Percentiles rank a stretch among this genome's conserved stretches.
Evolutionary conservation across 208 protist species (phyloP).

Genomic region (Trypanosoma congolense): DNA sequence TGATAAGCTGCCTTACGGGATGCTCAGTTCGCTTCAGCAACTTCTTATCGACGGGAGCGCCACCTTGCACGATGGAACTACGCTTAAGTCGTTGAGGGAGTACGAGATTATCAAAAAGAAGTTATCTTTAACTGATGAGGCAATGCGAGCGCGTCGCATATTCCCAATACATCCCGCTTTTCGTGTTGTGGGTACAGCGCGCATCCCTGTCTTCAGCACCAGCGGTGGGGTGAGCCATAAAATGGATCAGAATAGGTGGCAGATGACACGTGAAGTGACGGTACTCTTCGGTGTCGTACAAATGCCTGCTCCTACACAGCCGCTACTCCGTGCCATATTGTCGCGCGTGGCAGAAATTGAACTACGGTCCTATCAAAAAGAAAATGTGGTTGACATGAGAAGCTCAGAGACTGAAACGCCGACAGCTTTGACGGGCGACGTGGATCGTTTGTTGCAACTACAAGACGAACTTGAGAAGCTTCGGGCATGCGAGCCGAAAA

Average conservation of each 20-base stretch:
- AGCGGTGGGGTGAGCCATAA: constrained; percentile 12
- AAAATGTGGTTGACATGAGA: not conserved
- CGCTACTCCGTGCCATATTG: constrained; percentile 41
- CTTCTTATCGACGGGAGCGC: constrained; percentile 77
- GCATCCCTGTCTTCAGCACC: constrained; percentile 25
- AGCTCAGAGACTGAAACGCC: not conserved
- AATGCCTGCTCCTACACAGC: constrained; percentile 51
- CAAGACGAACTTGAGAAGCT: constrained; percentile 43
- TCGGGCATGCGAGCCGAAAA: constrained; percentile 55
- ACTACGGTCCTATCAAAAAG: constrained; percentile 11
- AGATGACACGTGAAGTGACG: constrained; percentile 79
- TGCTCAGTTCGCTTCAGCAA: constrained; percentile 76
- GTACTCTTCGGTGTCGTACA: constrained; percentile 84
- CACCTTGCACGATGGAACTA: constrained; percentile 79
- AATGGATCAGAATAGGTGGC: constrained; percentile 28
- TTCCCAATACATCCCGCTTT: constrained; percentile 89
- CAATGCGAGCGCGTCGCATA: constrained; percentile 52
- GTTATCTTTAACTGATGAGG: constrained; percentile 30
- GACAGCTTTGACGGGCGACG: constrained; percentile 10
- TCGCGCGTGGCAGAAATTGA: constrained; percentile 42
- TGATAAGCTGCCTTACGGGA: constrained; percentile 75
- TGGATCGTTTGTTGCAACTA: constrained; percentile 41
- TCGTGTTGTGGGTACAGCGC: constrained; percentile 81
- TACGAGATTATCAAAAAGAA: constrained; percentile 57
- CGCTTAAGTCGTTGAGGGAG: constrained; percentile 63